Evolutionary conservation across 2,329 filamentous ascomycete species (phyloP).

Genomic region (Aspergillus sergii): DNA sequence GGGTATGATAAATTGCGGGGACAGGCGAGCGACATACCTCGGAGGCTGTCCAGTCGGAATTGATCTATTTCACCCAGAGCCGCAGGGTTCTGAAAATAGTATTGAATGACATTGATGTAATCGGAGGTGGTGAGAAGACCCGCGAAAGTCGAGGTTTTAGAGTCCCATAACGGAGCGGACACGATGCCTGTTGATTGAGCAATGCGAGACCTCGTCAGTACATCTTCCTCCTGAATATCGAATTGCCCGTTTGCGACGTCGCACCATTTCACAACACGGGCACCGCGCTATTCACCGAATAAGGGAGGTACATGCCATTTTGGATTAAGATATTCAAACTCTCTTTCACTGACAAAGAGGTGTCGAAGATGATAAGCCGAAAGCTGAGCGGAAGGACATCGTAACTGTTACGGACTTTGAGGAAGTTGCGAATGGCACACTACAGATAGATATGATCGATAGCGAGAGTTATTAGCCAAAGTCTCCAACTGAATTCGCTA

Average conservation of each 20-base stretch:
- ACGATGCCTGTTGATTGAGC: constrained; percentile 73
- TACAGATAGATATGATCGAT: constrained; percentile 42
- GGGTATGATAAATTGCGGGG: neutral
- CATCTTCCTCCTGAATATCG: constrained; percentile 4
- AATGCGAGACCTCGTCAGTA: constrained; percentile 23
- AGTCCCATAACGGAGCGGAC: constrained; percentile 96
- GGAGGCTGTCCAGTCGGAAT: constrained; percentile 86
- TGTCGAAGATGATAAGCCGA: constrained; percentile 93
- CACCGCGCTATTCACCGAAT: neutral
- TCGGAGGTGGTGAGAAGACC: constrained; percentile 93
- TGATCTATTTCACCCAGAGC: constrained; percentile 88
- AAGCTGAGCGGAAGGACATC: constrained; percentile 96
- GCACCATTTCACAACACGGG: neutral
- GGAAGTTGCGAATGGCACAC: constrained; percentile 91
- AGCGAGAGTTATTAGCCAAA: constrained; percentile 30
- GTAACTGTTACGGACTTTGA: constrained; percentile 95
- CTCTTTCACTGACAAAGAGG: constrained; percentile 92
- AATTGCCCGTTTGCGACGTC: neutral
- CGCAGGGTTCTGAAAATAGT: constrained; percentile 96
- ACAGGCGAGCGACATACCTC: constrained; percentile 61
- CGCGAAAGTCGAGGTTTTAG: constrained; percentile 86
- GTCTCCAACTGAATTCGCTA: constrained; percentile 17
- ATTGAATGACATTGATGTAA: constrained; percentile 98
- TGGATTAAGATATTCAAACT: constrained; percentile 93
- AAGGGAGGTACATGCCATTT: constrained; percentile 67